Conservation (phyloP, 179 eudicot genomes). For the Nepenthes alata region DNA sequence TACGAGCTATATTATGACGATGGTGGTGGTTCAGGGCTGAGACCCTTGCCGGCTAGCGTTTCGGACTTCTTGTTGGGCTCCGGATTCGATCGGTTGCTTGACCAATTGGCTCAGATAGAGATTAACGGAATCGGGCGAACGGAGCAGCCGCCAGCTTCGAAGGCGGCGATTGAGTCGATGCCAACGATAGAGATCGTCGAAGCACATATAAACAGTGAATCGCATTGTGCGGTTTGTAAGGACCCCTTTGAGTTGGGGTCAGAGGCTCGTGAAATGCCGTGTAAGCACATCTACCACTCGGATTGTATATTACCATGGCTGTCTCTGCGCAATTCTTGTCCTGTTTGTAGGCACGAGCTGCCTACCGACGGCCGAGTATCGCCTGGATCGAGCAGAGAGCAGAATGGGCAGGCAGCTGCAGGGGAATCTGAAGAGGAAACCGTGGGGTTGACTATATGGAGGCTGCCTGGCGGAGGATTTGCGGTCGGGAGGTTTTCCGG, state of each 20-base stretch:
- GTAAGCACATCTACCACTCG: conserved; percentile 59
- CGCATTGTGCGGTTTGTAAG: conserved; percentile 54
- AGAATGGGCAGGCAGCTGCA: conserved; percentile 12
- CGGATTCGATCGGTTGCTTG: conserved; percentile 54
- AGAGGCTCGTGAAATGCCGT: conserved; percentile 66
- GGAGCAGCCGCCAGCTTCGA: conserved; percentile 76
- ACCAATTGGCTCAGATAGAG: conserved; percentile 52
- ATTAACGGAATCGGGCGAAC: conserved; percentile 40
- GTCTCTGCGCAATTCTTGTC: conserved; percentile 50
- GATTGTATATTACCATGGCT: conserved; percentile 72
- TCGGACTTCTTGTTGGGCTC: conserved; percentile 59
- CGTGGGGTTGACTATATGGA: conserved; percentile 37
- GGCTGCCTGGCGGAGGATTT: conserved; percentile 39
- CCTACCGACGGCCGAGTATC: conserved; percentile 19
- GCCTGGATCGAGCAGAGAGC: conserved; percentile 5
- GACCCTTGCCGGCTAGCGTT: conserved; percentile 52
- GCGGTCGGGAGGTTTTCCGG: conserved; percentile 36
- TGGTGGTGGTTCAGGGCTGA: conserved; percentile 43
- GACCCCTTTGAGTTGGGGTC: conserved; percentile 50
- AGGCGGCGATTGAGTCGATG: conserved; percentile 63
- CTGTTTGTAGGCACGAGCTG: conserved; percentile 62
- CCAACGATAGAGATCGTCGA: conserved; percentile 36
- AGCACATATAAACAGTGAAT: conserved; percentile 25
- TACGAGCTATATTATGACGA: conserved; percentile 66
- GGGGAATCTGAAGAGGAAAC: conserved; percentile 18